phyloP scores from a whole-genome alignment of 805 yeast species.

The Ogataea ramenticola region DNA sequence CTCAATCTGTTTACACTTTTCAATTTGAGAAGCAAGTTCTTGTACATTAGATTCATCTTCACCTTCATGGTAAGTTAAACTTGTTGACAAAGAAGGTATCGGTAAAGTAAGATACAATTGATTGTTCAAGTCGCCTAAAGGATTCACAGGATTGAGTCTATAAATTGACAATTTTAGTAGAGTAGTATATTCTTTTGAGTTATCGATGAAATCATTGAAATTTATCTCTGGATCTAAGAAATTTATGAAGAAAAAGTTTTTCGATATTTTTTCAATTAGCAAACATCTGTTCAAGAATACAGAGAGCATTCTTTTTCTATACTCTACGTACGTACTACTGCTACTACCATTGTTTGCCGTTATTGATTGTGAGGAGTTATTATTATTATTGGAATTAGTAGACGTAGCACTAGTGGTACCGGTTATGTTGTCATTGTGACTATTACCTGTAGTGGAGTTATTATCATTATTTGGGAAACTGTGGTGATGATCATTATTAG shows the following conservation, averaged over 20 bases:
- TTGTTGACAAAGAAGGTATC: constrained; percentile 34
- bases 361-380: not conserved
- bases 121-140: constrained; percentile 45
- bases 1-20: constrained; percentile 22
- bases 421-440: not conserved
- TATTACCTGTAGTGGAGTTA: not conserved
- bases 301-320: constrained; percentile 67
- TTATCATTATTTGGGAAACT: too few species aligned
- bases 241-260: constrained; percentile 57
- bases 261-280: constrained; percentile 45
- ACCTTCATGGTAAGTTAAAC: constrained; percentile 8
- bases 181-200: constrained; percentile 44
- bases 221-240: constrained; percentile 81
- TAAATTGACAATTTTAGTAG: constrained; percentile 43
- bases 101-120: constrained; percentile 56
- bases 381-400: not conserved
- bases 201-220: constrained; percentile 59
- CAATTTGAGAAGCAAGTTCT: constrained; percentile 20
- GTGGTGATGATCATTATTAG: not conserved
- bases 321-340: constrained; percentile 30
- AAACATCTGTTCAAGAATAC: constrained; percentile 75
- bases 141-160: constrained; percentile 56
- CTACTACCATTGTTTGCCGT: constrained; percentile 1
- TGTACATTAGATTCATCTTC: constrained; percentile 12
- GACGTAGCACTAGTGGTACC: not conserved